Base-by-base conservation (phyloP, 805 yeast species). In the Kluyveromyces dobzhanskii region DNA sequence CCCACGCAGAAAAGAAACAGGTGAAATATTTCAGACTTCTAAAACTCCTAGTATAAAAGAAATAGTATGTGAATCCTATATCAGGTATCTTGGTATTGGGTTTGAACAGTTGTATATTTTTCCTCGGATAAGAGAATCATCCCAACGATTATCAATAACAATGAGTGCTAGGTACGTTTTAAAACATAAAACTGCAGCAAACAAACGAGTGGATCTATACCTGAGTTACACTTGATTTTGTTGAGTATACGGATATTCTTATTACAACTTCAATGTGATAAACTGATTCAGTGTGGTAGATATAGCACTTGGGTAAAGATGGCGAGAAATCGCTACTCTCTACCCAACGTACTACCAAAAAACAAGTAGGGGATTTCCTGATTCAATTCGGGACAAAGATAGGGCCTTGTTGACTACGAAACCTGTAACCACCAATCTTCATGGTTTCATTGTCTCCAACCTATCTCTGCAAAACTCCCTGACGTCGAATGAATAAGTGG, bases 141-240 rank as follows among this genome's bases (percentile, higher is more conserved):
- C 24, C 26, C 48, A 48, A 50, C 50, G 52, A 47, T 39, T 51
- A 48, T 44, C 39, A 52, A 47, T 27, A 27, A 27, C 30, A 57
- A 61, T 61, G 64, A 64, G 62, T 53, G 62, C 63, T 48, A 57
- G 53, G 65, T 61, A 61, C 59, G 65, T 61, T 41, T 30, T 26
- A 23, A 12, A 12, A 13, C 17, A 10, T 3, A 16, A n/a, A 25
- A 6, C 9, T 21, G n/a, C 13, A 27, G 30, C 30, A 27, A 27
- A 25, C 8, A 35, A 28, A 31, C 11, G 40, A 33, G 38, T 33
- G 14, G 30, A 37, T 17, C n/a, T 34, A 26, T 34, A 34, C 37
- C 30, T 26, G 37, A 34, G 37, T 34, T 17, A 19, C 37, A 34
- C 37, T 34, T 17, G 37, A 19, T 14, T 23, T 27, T 16, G 32